Base-by-base conservation (phyloP, 1,284 basidiomycete genomes). In the Malassezia cuniculi region DNA sequence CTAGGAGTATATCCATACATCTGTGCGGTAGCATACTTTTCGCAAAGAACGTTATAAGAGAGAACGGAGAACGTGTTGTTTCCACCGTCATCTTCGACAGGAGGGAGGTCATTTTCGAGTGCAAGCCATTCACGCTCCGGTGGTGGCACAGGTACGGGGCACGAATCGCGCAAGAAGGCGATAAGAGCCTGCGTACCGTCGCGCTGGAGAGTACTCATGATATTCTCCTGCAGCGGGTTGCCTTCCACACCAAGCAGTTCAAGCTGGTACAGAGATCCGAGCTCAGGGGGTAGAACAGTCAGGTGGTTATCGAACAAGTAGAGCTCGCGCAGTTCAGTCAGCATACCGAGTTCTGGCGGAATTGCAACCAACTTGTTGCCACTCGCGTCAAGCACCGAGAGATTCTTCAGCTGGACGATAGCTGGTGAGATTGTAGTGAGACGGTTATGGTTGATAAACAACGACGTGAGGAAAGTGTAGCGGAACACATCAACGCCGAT, bases 391-490 rank as follows among this genome's bases (percentile, higher is more conserved):
- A 99, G 77, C 12, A 90, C 72, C 48, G 86, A 83, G 31, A 99
- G 75, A 60, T 89, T 81, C 29, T 79, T 78, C 41, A 99, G 76
- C 55, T 78, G 78, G 38, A 82, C 74, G 52, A 99, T 85, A 66
- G 82, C 78, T 8, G 82, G 75, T 3, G 90, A 86, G 32, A 99
- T 72, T 52, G 75, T 70, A 12, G 79, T 74, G 41, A 99, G 76
- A 24, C 78, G 74, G 64, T 99, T 99, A 73, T 97, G 90, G 61
- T 95, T 95, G 70, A 99, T 83, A 70, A 93, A 97, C 39, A 99
- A 78, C 50, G 81, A 84, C 48, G 83, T 84, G 50, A 99, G 78
- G 73, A 94, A 95, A n/a, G 78, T 74, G 72, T 95, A 97, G 24
- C 93, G 74, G 47, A 80, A 82, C 33, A 83, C 79, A 10, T 77